Evolutionary conservation across 192 early-diverging fungal species (phyloP), one percentile per base, ranked within the genome.

Genomic region (Rhizophagus sp.): DNA sequence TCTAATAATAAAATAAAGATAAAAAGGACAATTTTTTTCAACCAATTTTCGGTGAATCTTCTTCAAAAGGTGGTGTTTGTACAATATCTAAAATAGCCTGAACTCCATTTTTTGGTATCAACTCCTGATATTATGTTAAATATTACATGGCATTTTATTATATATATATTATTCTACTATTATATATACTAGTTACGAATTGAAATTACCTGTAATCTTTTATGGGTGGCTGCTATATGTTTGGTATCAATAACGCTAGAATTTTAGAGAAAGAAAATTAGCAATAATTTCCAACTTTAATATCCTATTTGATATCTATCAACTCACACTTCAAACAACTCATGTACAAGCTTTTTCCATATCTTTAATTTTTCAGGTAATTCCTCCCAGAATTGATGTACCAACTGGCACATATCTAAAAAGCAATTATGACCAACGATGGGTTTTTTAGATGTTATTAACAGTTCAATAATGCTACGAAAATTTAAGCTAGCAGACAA

Each of bases 361-460:
- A 91, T 92, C 0, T 75, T 77, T n/a, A 95, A 79, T 17, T 88
- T 84, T 4, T 84, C 79, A 0, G 96, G 96, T 24, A 97, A 84
- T 33, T 88, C 84, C 50, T 85, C 80, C 82, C 92, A 85, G 78
- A 99, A 97, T 80, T 95, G 91, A 52, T 93, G 87, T 34, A 89
- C 84, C 0, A 92, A 90, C 44, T 96, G 96, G 78, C 92, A 91
- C n/a, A 97, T 67, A 84, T 99, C 97, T 44, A 96, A 88, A 33
- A 93, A 87, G 84, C 94, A 91, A 84, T 99, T 99, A 83, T 99
- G 97, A 30, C 94, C 95, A 36, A 97, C 85, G 2, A 98, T 81
- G 2, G 95, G 96, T 70, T 93, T 93, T 52, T 90, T 88, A 1
- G 93, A 83, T 33, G 88, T 83, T 27, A 88, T 84, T 30, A 97